phyloP scores from a whole-genome alignment of 495 filamentous ascomycete genomes.

The Hypoxylon rickii region DNA sequence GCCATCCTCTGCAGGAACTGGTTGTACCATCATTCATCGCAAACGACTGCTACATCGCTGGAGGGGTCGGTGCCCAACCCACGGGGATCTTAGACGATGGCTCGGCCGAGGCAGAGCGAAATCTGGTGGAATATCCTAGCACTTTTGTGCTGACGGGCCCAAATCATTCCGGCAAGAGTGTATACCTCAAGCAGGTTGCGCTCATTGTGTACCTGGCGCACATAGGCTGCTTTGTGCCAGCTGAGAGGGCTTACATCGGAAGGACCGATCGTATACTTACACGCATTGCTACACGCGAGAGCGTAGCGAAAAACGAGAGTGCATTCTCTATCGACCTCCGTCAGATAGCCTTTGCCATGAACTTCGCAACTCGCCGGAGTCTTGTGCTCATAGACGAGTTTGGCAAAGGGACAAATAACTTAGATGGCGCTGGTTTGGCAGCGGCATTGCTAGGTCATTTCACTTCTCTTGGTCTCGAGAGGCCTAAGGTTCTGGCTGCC shows the following conservation, averaged over 20 bases:
- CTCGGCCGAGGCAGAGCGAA: conserved; percentile 10
- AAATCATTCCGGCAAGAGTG: conserved; percentile 95
- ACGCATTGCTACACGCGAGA: conserved; percentile 84
- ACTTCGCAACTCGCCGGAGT: conserved; percentile 75
- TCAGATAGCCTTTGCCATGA: conserved; percentile 79
- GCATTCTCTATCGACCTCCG: conserved; percentile 94
- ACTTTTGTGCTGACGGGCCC: conserved; percentile 89
- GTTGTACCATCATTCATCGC: conserved; percentile 84
- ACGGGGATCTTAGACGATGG: conserved; percentile 11
- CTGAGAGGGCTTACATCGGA: conserved; percentile 76
- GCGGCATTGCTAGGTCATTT: conserved; percentile 81
- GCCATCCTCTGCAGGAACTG: conserved; percentile 88
- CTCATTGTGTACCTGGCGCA: conserved; percentile 93
- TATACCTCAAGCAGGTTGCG: conserved; percentile 96
- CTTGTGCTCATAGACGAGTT: conserved; percentile 93
- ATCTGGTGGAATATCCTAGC: conserved; percentile 54
- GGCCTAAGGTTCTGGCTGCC: conserved; percentile 82
- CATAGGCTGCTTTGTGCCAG: conserved; percentile 89
- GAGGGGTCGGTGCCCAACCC: conserved; percentile 53
- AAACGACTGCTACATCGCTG: conserved; percentile 73
- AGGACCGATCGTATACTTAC: conserved; percentile 93
- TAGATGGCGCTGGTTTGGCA: conserved; percentile 85
- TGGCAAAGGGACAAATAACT: conserved; percentile 86
- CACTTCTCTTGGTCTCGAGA: conserved; percentile 58
- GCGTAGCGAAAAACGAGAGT: conserved; percentile 81